Base-by-base conservation (phyloP, 2,329 filamentous ascomycete species). In the Aplosporella prunicola region DNA sequence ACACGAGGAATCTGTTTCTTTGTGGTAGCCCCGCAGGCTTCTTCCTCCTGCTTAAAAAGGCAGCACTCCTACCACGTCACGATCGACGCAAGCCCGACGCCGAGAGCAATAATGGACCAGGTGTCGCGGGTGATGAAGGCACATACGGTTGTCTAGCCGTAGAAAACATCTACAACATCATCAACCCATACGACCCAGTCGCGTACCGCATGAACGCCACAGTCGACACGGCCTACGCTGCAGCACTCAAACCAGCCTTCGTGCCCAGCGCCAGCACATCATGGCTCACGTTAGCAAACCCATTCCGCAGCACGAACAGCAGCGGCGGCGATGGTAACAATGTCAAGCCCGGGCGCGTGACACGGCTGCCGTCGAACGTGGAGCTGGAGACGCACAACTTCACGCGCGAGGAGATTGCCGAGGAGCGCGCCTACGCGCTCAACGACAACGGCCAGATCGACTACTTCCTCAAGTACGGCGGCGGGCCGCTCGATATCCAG, bases 361-460 rank as follows among this genome's bases (percentile, higher is more conserved):
- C 58, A 1, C 61, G 65, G 10, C 51, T 70, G 3, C 67, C 67
- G 1, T 64, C 58, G 7, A 69, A 66, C 34, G 66, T 96, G n/a
- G 91, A 98, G 58, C 72, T 98, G 35, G 89, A 96, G 53, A 89
- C 89, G 0, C 91, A 96, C 54, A 83, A 98, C 57, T 98, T 98
- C 55, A 82, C 82, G 0, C 75, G 85, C 3, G 89, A 96, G 58
- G 88, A 95, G 51, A 75, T 93, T 36, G 89, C 88, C 0, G 91
- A 96, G 64, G 86, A 81, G 56, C 80, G 89, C 49, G 87, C 88
- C 46, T 80, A 78, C 43, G 59, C 94, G 6, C 73, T 98, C 4
- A 98, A 98, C 49, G 91, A 98, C 51, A 96, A 96, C 47, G 89
- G 88, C 0, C 91, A 98, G 61, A 80, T 98, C 26, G 91, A 98